Percentiles rank a stretch among this genome's conserved stretches.
Evolutionary conservation across 2,329 filamentous ascomycete species (phyloP).

Genomic region (Phoma sp.): DNA sequence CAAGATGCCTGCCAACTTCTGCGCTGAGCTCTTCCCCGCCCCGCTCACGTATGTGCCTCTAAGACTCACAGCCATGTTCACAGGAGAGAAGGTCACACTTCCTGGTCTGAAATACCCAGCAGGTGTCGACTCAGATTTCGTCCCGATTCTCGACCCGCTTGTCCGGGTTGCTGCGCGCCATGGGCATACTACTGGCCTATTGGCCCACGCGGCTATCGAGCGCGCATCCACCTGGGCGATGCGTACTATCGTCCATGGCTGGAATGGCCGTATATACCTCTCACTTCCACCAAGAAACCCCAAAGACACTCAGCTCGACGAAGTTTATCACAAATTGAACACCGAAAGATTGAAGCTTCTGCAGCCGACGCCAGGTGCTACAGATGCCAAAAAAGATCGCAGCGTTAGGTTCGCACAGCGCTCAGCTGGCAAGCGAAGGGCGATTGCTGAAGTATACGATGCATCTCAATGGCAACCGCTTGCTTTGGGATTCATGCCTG

Average conservation of each 20-base stretch:
- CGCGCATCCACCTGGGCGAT: conserved; percentile 32
- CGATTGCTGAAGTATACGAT: conserved; percentile 30
- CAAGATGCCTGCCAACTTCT: neutral
- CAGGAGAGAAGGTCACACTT: conserved; percentile 30
- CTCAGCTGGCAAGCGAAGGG: conserved; percentile 17
- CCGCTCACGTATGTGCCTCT: conserved; percentile 32
- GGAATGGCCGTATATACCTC: conserved; percentile 39
- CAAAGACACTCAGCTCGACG: conserved; percentile 12
- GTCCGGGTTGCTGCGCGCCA: conserved; percentile 32
- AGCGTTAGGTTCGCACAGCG: conserved; percentile 13
- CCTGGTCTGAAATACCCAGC: conserved; percentile 29
- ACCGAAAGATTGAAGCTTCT: conserved; percentile 13
- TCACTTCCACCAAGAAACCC: conserved; percentile 15
- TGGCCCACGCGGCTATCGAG: conserved; percentile 34
- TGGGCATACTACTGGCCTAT: conserved; percentile 26
- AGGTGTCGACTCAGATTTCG: conserved; percentile 27
- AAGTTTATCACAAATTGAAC: conserved; percentile 28
- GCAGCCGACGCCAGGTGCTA: neutral
- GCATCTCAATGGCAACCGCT: conserved; percentile 24
- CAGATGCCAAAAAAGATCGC: conserved; percentile 10
- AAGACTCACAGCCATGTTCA: conserved; percentile 30
- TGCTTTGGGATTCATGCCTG: conserved; percentile 34
- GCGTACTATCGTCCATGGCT: conserved; percentile 35
- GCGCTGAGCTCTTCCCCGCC: conserved; percentile 12
- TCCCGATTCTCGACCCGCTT: conserved; percentile 25